Base-by-base conservation (phyloP, 2,329 filamentous ascomycete genomes). In the Hypoxylon sp. region DNA sequence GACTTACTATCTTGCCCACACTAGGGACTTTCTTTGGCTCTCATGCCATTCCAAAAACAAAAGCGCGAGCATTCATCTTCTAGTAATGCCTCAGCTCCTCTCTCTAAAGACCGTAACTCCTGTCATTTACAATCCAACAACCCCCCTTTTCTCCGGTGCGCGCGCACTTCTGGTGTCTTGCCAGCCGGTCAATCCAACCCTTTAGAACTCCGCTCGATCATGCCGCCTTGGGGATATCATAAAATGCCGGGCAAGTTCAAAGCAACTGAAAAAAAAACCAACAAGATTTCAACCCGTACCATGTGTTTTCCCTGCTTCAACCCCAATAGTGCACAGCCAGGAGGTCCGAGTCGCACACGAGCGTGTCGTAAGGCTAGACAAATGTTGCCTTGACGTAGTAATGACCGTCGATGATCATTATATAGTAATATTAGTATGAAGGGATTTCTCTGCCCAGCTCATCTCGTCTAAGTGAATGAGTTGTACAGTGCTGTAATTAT, bases 211-310 rank as follows among this genome's bases (percentile, higher is more conserved):
- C 62, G 32, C 48, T 37, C 49, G 11, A 39, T 34, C 49, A 60
- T 58, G 56, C 46, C 53, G 53, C 51, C 24, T 17, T 26, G 20
- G 47, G 64, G 64, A 64, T 67, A 67, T 67, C 60, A 44, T 41
- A 56, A 13, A 39, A 64, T 55, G 56, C 37, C 24, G 46, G 41
- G 37, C 32, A 43, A 37, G n/a, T 28, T 17, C 8, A 17, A 37
- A 26, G 2, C 10, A 24, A 55, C 3, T 20, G 37, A n/a, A 49
- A 48, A 39, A 39, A 20, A 41, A 58, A 46, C 17, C 6, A 28
- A 30, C 19, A 56, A 48, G 37, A 44, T 30, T 19, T 4, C 4
- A 26, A 26, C 24, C 24, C 7, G 7, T 4, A 7, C 4, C 4
- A 7, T 50, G 24, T 49, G 41, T 28, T 19, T 39, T 47, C 28